Evolutionary conservation across 2,329 filamentous ascomycete species (phyloP).

Genomic region (Colletotrichum orbiculare): DNA sequence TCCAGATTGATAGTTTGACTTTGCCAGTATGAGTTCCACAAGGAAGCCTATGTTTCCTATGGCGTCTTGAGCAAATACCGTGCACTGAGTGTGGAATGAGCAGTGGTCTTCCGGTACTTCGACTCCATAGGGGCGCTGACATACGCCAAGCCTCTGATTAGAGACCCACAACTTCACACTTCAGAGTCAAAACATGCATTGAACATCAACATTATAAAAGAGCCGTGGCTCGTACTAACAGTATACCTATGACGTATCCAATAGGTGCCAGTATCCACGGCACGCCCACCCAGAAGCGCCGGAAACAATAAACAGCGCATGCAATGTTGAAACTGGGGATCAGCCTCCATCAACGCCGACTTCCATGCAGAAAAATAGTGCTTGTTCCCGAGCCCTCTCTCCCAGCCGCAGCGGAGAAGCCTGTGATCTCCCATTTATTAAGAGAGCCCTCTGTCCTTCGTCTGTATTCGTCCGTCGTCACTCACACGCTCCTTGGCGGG

Average conservation of each 20-base stretch:
- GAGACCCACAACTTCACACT: too few species aligned
- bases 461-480: background rate
- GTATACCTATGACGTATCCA: too few species aligned
- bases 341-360: slow-evolving; percentile 36
- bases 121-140: too few species aligned
- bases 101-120: too few species aligned
- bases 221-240: background rate
- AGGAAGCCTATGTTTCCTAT: too few species aligned
- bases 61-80: too few species aligned
- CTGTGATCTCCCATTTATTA: slow-evolving; percentile 12
- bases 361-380: slow-evolving; percentile 33
- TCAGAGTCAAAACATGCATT: background rate
- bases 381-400: background rate
- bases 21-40: too few species aligned
- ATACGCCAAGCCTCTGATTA: too few species aligned
- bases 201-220: slow-evolving; percentile 27
- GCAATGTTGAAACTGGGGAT: slow-evolving; percentile 36
- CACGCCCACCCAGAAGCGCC: slow-evolving; percentile 27
- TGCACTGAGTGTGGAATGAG: too few species aligned
- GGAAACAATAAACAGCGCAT: slow-evolving; percentile 25
- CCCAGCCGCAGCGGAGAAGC: slow-evolving; percentile 7
- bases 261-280: slow-evolving; percentile 16
- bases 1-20: too few species aligned
- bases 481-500: background rate
- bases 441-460: background rate